Percentiles rank a stretch among this genome's conserved stretches.
Conservation (phyloP, 768 basidiomycete genomes). For the Pluteus cervinus region DNA sequence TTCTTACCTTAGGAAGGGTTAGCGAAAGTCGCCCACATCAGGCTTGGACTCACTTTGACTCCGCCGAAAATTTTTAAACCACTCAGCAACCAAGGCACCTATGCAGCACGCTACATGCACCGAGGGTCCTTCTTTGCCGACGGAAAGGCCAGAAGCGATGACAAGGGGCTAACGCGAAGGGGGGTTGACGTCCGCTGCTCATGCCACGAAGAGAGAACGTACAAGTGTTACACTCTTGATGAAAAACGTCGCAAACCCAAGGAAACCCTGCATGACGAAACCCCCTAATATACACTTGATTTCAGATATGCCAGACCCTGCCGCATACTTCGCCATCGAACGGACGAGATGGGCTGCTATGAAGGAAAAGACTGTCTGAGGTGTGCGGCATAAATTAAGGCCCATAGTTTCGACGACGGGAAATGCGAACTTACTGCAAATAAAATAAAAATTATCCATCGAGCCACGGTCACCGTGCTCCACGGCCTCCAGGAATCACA, state of each 20-base stretch:
- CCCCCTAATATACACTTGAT: constrained; percentile 98
- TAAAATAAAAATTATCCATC: constrained; percentile 82
- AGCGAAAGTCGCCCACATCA: constrained; percentile 9
- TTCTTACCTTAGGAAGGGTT: constrained; percentile 49
- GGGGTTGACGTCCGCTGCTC: not conserved
- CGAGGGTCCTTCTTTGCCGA: constrained; percentile 97
- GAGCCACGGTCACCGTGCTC: constrained; percentile 63
- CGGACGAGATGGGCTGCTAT: constrained; percentile 85
- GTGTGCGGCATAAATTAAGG: not conserved
- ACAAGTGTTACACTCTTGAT: constrained; percentile 95
- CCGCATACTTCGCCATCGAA: constrained; percentile 88
- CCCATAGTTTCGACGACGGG: not conserved
- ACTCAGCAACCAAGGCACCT: constrained; percentile 81
- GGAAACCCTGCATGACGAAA: constrained; percentile 94
- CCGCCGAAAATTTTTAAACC: constrained; percentile 75
- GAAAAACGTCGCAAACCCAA: constrained; percentile 83
- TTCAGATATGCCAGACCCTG: constrained; percentile 97
- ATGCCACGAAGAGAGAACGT: constrained; percentile 19
- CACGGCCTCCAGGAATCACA: constrained; percentile 93
- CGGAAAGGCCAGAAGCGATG: constrained; percentile 93
- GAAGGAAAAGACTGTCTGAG: constrained; percentile 75
- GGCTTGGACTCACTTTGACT: constrained; percentile 72
- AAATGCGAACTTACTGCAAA: constrained; percentile 66
- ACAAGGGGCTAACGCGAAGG: constrained; percentile 70
- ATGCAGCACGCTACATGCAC: constrained; percentile 97